Conservation (phyloP, 1,139 yeast species). For the Zygosaccharomyces sapae region DNA sequence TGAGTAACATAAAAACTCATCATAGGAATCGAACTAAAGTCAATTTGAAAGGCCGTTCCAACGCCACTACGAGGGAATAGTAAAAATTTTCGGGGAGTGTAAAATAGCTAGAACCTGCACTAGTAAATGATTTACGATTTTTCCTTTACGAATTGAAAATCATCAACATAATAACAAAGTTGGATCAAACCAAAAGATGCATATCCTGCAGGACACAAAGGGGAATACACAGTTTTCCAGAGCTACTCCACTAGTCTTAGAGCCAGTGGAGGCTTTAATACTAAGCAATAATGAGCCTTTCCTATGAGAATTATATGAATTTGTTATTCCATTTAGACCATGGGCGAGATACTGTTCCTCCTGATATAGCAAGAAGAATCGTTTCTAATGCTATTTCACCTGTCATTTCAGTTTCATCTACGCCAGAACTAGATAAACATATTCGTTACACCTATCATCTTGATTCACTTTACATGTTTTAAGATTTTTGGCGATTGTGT, state of each 20-base stretch:
- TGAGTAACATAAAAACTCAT: neutral
- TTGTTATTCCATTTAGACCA: constrained; percentile 30
- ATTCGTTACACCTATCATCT: constrained; percentile 25
- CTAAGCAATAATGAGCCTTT: constrained; percentile 14
- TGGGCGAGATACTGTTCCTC: constrained; percentile 29
- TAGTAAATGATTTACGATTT: neutral
- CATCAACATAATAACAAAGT: neutral
- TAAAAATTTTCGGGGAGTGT: neutral
- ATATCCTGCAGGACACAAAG: neutral
- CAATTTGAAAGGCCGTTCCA: neutral
- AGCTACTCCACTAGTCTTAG: neutral
- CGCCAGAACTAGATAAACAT: constrained; percentile 29
- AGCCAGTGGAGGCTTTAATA: constrained; percentile 2
- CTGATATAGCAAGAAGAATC: constrained; percentile 34
- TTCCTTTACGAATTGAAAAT: neutral
- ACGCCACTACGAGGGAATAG: neutral
- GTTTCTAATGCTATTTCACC: constrained; percentile 36
- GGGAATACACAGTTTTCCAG: neutral
- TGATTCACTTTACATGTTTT: constrained; percentile 33
- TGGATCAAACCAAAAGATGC: constrained; percentile 1
- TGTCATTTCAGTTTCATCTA: constrained; percentile 34
- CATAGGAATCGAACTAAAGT: neutral
- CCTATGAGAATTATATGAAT: constrained; percentile 36
- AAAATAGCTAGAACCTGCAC: neutral
- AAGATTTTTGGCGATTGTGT: constrained; percentile 36